Conservation (phyloP, 176 grass and related monocot genomes). For the Microstegium vimineum region DNA sequence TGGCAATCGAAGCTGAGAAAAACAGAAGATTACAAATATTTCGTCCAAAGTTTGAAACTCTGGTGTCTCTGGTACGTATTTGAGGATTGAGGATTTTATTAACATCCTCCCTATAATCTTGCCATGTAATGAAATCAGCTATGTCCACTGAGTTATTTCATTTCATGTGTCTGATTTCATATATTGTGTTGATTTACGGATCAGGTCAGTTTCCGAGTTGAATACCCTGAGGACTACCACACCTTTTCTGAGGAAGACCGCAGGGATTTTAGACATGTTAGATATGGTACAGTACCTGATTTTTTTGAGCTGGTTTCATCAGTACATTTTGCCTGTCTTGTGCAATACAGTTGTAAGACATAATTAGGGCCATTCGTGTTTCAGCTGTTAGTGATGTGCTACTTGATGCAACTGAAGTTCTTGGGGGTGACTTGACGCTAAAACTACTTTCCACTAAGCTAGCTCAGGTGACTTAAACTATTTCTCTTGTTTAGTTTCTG, state of each 20-base stretch:
- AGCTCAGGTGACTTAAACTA: constrained; percentile 61
- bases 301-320: constrained; percentile 27
- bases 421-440: constrained; percentile 73
- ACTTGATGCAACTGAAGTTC: constrained; percentile 88
- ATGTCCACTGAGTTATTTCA: background rate
- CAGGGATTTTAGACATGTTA: constrained; percentile 90
- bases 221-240: constrained; percentile 78
- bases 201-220: constrained; percentile 91
- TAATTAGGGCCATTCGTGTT: constrained; percentile 33
- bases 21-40: constrained; percentile 89
- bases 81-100: background rate
- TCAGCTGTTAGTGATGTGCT: constrained; percentile 84
- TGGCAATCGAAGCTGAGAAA: constrained; percentile 68
- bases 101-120: background rate
- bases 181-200: constrained; percentile 19
- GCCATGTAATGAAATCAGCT: background rate
- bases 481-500: constrained; percentile 15
- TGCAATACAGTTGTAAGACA: background rate
- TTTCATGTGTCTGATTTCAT: constrained; percentile 20
- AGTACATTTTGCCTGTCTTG: constrained; percentile 19
- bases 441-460: constrained; percentile 88
- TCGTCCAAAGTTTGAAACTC: constrained; percentile 67
- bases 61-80: constrained; percentile 77
- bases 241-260: constrained; percentile 84
- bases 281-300: constrained; percentile 58